Evolutionary conservation across 495 filamentous ascomycete genomes (phyloP).

Genomic region (Aspergillus hancockii): DNA sequence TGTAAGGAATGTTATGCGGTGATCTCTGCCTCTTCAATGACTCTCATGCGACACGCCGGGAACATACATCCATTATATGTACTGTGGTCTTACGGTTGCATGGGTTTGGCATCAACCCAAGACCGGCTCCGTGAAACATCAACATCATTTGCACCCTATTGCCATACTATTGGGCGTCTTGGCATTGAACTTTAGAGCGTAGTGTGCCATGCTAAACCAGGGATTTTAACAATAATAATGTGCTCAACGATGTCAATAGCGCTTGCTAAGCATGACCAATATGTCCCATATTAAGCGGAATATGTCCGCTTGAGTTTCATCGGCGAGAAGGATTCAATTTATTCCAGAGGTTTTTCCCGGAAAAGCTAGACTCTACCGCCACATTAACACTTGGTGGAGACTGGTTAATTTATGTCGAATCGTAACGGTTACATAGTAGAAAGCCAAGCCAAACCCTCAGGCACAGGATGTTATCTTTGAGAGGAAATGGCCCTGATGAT

Average conservation of each 20-base stretch:
- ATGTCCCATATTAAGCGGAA: neutral
- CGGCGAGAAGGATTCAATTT: neutral
- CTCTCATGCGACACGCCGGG: neutral
- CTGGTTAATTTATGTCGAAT: constrained; percentile 1
- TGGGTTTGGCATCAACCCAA: neutral
- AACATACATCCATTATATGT: neutral
- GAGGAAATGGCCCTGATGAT: neutral
- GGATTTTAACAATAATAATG: too few relatives aligned
- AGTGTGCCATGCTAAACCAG: neutral
- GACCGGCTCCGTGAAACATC: too few relatives aligned
- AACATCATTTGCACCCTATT: too few relatives aligned
- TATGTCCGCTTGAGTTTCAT: neutral
- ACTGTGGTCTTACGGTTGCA: neutral
- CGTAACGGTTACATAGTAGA: neutral
- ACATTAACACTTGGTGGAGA: neutral
- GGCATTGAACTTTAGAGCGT: too few relatives aligned
- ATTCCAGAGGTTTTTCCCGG: neutral
- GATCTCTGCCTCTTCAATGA: neutral
- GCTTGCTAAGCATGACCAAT: constrained; percentile 5
- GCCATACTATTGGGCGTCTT: too few relatives aligned
- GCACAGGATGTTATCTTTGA: neutral
- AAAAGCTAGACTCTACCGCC: neutral
- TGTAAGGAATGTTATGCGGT: constrained; percentile 3
- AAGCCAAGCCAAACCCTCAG: neutral
- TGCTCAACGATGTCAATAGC: too few relatives aligned